A percentile compares a stretch with the other conserved stretches of the same genome.
These are phyloP conservation scores for Apiotrichum gracile DNA, from an alignment of 1,284 basidiomycete species.

Conservation along the genomic window DNA sequence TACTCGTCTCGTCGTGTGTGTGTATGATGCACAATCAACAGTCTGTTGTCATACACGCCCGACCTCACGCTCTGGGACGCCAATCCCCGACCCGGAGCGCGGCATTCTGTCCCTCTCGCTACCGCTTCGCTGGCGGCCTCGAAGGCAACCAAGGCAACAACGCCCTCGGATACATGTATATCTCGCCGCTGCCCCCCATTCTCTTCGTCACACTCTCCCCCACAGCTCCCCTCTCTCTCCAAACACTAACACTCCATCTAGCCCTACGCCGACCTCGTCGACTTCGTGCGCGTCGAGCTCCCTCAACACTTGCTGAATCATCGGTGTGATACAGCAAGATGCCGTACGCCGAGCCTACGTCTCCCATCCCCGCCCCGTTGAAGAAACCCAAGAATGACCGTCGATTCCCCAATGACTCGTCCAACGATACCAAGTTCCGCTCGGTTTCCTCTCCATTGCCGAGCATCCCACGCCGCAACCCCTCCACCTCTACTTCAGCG, in stretches of 20 bases:
- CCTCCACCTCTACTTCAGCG: constrained; percentile 8
- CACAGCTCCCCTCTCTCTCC: too few relatives aligned
- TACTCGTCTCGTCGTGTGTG: not conserved
- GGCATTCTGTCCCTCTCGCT: not conserved
- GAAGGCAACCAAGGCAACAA: too few relatives aligned
- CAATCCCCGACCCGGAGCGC: too few relatives aligned
- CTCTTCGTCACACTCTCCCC: too few relatives aligned
- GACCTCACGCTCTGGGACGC: too few relatives aligned
- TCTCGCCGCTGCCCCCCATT: too few relatives aligned
- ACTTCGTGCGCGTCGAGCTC: too few relatives aligned
- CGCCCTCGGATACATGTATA: too few relatives aligned
- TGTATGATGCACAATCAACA: too few relatives aligned
- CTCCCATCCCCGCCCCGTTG: constrained; percentile 28
- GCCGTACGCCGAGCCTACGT: constrained; percentile 45
- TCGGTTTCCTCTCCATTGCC: constrained; percentile 30
- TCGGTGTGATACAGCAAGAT: constrained; percentile 17
- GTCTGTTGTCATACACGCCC: too few relatives aligned
- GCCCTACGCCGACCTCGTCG: not conserved
- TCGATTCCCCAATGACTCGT: not conserved
- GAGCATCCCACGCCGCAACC: constrained; percentile 37
- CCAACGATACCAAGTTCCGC: not conserved
- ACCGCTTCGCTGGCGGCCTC: not conserved
- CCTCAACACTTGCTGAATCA: not conserved
- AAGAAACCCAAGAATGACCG: constrained; percentile 5
- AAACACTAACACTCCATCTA: not conserved